These are phyloP conservation scores for Hawksworthiomyces lignivorus DNA, from an alignment of 2,329 filamentous ascomycete genomes.

Conservation along the genomic window DNA sequence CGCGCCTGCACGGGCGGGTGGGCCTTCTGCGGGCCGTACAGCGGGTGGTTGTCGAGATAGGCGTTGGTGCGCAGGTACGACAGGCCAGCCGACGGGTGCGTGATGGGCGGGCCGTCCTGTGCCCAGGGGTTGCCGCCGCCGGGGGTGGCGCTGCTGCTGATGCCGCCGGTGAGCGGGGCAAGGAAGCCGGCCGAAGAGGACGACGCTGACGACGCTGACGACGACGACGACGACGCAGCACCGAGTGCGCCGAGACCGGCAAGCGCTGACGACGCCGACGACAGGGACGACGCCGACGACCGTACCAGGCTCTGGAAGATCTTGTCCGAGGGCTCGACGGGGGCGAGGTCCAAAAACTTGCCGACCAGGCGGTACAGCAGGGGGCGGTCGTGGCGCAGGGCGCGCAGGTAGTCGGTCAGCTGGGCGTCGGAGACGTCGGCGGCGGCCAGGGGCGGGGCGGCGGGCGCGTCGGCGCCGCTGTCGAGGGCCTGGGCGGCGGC, in stretches of 20 bases:
- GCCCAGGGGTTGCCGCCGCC: slow-evolving; percentile 36
- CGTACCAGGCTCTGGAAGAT: slow-evolving; percentile 11
- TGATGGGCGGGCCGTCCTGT: slow-evolving; percentile 47
- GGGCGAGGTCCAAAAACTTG: slow-evolving; percentile 55
- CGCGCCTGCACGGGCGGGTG: slow-evolving; percentile 43
- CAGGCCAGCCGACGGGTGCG: slow-evolving; percentile 55
- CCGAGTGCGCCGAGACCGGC: slow-evolving; percentile 10
- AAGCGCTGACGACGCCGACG: slow-evolving; percentile 7
- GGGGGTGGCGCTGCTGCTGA: neutral
- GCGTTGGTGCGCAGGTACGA: slow-evolving; percentile 51
- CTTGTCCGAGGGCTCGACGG: slow-evolving; percentile 28
- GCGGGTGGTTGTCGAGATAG: slow-evolving; percentile 51
- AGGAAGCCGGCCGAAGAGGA: slow-evolving; percentile 18
- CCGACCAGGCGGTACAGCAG: slow-evolving; percentile 48
- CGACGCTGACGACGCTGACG: slow-evolving; percentile 19
- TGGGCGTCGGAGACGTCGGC: slow-evolving; percentile 41
- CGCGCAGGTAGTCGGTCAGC: slow-evolving; percentile 44
- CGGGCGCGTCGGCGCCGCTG: slow-evolving; percentile 23
- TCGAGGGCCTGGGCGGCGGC: slow-evolving; percentile 31
- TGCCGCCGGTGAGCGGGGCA: slow-evolving; percentile 11
- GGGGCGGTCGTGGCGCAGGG: slow-evolving; percentile 42
- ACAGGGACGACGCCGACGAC: slow-evolving; percentile 20
- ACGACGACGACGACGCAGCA: slow-evolving; percentile 13
- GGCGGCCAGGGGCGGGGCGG: slow-evolving; percentile 19
- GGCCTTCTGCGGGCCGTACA: slow-evolving; percentile 50